Evolutionary conservation across 2,329 filamentous ascomycete genomes (phyloP).

Genomic region (Cordyceps cateniannulata): DNA sequence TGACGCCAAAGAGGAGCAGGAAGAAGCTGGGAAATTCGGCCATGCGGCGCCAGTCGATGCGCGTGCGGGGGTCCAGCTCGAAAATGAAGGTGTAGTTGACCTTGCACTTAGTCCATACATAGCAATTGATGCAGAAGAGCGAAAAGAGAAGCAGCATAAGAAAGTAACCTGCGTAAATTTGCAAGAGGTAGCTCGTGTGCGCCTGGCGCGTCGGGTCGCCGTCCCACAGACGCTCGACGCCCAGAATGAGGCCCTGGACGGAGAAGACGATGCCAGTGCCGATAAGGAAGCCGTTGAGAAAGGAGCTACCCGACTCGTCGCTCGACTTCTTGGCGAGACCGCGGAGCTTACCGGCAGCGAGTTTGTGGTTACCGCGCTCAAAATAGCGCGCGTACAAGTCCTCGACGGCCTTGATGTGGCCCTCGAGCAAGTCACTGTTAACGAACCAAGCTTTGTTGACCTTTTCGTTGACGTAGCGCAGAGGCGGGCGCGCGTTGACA

Average conservation of each 20-base stretch:
- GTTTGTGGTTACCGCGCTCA: constrained; percentile 85
- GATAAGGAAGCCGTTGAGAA: constrained; percentile 58
- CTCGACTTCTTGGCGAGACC: constrained; percentile 55
- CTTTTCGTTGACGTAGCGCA: constrained; percentile 83
- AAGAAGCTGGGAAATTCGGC: constrained; percentile 83
- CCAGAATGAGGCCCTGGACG: constrained; percentile 60
- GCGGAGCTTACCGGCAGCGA: constrained; percentile 81
- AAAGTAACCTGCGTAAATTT: constrained; percentile 92
- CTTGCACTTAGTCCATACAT: constrained; percentile 73
- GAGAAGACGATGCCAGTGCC: constrained; percentile 61
- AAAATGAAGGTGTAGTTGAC: constrained; percentile 98
- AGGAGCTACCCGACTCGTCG: constrained; percentile 52
- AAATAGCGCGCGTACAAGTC: constrained; percentile 94
- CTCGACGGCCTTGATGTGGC: constrained; percentile 73
- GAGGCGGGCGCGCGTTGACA: constrained; percentile 67
- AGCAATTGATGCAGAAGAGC: constrained; percentile 81
- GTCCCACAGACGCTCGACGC: constrained; percentile 44
- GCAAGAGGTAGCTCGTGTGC: constrained; percentile 64
- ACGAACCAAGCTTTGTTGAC: constrained; percentile 91
- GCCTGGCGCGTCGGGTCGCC: constrained; percentile 40
- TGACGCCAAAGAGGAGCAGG: constrained; percentile 67
- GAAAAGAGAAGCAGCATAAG: constrained; percentile 72
- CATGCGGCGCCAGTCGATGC: constrained; percentile 84
- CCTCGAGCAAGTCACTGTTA: constrained; percentile 76
- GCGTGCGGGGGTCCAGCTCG: constrained; percentile 83